Evolutionary conservation across 345 rosid species (phyloP).

Genomic region (Pseudoturritis turrita): DNA sequence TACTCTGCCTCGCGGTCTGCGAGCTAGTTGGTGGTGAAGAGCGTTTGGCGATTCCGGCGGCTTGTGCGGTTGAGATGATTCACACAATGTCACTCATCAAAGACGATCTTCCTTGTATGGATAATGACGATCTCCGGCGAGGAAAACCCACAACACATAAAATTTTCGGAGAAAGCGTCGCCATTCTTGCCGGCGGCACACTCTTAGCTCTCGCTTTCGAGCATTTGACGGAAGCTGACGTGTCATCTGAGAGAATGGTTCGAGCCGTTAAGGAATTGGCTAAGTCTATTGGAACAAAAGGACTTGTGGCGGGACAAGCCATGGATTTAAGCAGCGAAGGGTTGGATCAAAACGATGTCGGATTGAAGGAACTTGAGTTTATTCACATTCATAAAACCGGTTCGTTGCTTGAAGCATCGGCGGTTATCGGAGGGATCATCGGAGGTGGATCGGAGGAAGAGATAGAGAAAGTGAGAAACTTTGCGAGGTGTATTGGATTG

Average conservation of each 20-base stretch:
- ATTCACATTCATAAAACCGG: conserved; percentile 84
- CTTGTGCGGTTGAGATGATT: conserved; percentile 87
- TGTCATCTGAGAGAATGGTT: conserved; percentile 39
- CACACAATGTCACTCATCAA: conserved; percentile 91
- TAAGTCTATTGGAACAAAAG: conserved; percentile 54
- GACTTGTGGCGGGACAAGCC: conserved; percentile 84
- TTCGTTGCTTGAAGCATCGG: conserved; percentile 63
- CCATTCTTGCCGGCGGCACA: conserved; percentile 78
- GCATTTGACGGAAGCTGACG: conserved; percentile 52
- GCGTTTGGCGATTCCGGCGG: conserved; percentile 58
- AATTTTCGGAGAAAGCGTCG: conserved; percentile 75
- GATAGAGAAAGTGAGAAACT: conserved; percentile 67
- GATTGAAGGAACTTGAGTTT: conserved; percentile 57
- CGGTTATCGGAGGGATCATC: conserved; percentile 72
- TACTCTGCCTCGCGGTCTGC: conserved; percentile 76
- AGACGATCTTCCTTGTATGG: conserved; percentile 93
- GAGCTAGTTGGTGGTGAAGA: conserved; percentile 67
- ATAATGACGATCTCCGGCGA: conserved; percentile 82
- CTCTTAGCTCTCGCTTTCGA: conserved; percentile 66
- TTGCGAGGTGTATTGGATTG: conserved; percentile 61
- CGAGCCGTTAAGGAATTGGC: conserved; percentile 67
- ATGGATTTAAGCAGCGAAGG: conserved; percentile 69
- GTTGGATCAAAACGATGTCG: conserved; percentile 26
- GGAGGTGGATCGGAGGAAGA: conserved; percentile 68
- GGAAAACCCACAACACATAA: conserved; percentile 87